Evolutionary conservation across 148 eudicot species (phyloP), one percentile per base, ranked within the genome.

Genomic region (Selenicereus undatus): DNA sequence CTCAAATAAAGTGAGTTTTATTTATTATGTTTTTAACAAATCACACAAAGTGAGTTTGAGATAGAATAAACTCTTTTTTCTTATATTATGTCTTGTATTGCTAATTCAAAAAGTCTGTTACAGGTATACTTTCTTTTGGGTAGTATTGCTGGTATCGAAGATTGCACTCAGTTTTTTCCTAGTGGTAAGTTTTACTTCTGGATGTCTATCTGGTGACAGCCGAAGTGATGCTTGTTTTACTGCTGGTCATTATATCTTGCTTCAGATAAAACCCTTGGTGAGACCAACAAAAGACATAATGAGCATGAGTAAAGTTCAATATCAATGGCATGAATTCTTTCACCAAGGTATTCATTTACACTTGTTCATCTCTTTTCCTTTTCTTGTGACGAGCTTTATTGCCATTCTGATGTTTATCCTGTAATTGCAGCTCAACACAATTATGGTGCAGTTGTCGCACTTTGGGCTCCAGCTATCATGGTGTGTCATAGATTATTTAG

Each of bases 381-480:
- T 62, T 36, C 65, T 54, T 74, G 76, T 39, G 27, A 75, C 48
- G 52, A 42, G 51, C 56, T 50, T 32, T 76, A 71, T 51, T 75
- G 5, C 75, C 39, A 60, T 36, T 80, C 82, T 84, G 76, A 84
- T 75, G 78, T 69, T 21, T 87, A 45, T 77, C 13, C 50, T 83
- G 21, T 73, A 76, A 79, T 72, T 92, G 90, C 97, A 96, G 99
- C 90, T 78, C 56, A 77, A 83, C 62, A 89, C 82, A 91, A 96
- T 81, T 84, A 79, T 82, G 97, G 92, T 80, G 99, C 98, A 30
- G 87, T 93, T 81, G 70, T 86, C 81, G 83, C 99, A 73, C 90
- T 96, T 12, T 96, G 99, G 98, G 91, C 94, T 83, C 99, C 99
- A n/a, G 89, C 93, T 73, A 76, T 96, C 77, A 27, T 96, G 92